Evolutionary conservation across 306 rosid species (phyloP).

Genomic region (Alnus rubra): DNA sequence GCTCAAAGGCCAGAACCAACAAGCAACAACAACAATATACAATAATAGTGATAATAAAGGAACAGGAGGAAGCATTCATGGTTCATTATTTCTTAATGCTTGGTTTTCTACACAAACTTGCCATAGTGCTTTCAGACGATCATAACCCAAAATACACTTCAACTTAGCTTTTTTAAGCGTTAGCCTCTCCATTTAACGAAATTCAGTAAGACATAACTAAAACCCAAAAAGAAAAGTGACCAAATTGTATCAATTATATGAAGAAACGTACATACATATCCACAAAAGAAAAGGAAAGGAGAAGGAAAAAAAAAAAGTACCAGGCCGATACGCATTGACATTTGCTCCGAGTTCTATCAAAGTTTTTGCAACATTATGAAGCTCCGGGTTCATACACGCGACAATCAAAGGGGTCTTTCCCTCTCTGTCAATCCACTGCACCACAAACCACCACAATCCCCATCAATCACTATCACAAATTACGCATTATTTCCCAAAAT

Average conservation of each 20-base stretch:
- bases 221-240: neutral
- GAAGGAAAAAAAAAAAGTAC: constrained; percentile 39
- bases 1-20: no score
- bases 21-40: no score
- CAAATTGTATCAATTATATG: neutral
- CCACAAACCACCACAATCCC: constrained; percentile 20
- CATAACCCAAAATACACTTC: neutral
- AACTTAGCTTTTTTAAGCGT: neutral
- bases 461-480: constrained; percentile 16
- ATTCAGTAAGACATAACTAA: neutral
- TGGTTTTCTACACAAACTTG: neutral
- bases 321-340: constrained; percentile 85
- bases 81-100: neutral
- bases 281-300: neutral
- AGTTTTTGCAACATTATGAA: constrained; percentile 59
- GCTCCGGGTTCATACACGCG: constrained; percentile 82
- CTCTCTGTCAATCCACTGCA: constrained; percentile 82
- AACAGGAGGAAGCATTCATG: neutral
- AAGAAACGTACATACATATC: neutral
- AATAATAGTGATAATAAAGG: neutral
- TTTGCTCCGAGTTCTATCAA: constrained; percentile 94
- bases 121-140: neutral
- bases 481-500: neutral
- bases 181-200: neutral
- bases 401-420: constrained; percentile 82